Evolutionary conservation across 768 basidiomycete genomes (phyloP).

Genomic region (Nidula microcarpa): DNA sequence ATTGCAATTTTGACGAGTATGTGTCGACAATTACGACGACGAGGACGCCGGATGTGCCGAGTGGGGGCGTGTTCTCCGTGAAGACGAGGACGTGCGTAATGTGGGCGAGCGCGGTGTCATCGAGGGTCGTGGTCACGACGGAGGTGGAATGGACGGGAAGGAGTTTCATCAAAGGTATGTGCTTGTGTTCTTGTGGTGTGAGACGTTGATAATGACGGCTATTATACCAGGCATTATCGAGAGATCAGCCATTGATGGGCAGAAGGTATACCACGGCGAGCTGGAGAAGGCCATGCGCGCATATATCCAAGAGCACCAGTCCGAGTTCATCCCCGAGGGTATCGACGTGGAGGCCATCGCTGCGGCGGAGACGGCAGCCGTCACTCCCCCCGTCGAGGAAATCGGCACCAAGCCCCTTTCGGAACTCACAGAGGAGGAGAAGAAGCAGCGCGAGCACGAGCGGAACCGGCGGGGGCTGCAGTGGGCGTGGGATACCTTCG

Average conservation of each 20-base stretch:
- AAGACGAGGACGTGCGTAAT: slow-evolving; percentile 94
- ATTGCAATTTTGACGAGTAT: slow-evolving; percentile 82
- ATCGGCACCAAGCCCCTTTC: background rate
- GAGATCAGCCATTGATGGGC: slow-evolving; percentile 86
- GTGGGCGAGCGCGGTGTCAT: slow-evolving; percentile 83
- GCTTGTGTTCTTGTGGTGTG: background rate
- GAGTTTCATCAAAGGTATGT: slow-evolving; percentile 89
- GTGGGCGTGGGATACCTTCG: slow-evolving; percentile 87
- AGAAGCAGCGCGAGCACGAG: slow-evolving; percentile 58
- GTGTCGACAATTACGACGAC: slow-evolving; percentile 86
- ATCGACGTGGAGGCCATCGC: slow-evolving; percentile 58
- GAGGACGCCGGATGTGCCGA: slow-evolving; percentile 90
- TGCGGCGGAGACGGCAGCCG: slow-evolving; percentile 36
- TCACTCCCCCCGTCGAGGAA: slow-evolving; percentile 30
- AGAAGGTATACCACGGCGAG: slow-evolving; percentile 81
- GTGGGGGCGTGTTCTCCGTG: slow-evolving; percentile 88
- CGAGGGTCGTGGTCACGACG: slow-evolving; percentile 82
- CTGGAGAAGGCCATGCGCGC: slow-evolving; percentile 80
- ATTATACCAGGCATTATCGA: slow-evolving; percentile 98
- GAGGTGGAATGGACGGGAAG: slow-evolving; percentile 95
- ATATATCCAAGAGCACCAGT: slow-evolving; percentile 87
- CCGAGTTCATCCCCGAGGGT: slow-evolving; percentile 87
- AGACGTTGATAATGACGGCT: slow-evolving; percentile 2
- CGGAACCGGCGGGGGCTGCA: slow-evolving; percentile 72
- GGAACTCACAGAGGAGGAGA: background rate